Conservation (phyloP, 176 grass and related monocot genomes). For the Oryza rufipogon region DNA sequence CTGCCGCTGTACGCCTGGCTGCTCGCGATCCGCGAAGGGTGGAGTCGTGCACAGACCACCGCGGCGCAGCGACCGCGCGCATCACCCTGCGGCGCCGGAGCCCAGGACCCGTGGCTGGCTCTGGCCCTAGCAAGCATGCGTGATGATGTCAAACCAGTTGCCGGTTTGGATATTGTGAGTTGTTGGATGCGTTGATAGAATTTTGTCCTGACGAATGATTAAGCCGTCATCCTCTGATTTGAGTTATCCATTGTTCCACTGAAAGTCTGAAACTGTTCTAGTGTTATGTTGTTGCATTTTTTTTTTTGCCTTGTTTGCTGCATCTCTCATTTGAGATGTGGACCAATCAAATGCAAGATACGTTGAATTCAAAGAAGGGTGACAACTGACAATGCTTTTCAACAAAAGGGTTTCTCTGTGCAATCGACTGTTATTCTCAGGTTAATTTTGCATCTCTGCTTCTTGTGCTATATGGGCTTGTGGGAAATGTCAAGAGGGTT, state of each 20-base stretch:
- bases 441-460: conserved; percentile 40
- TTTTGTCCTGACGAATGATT: background rate
- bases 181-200: no score
- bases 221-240: background rate
- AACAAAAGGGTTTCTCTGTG: conserved; percentile 86
- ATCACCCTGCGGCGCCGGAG: no score
- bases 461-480: background rate
- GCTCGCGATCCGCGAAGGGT: no score
- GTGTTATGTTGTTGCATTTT: conserved; percentile 28
- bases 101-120: no score
- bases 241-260: conserved; percentile 11
- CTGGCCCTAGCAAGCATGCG: no score
- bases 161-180: no score
- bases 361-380: conserved; percentile 93
- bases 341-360: conserved; percentile 99
- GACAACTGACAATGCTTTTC: conserved; percentile 71
- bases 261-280: conserved; percentile 1
- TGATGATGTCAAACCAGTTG: no score
- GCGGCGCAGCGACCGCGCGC: no score
- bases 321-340: conserved; percentile 99
- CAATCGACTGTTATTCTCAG: conserved; percentile 92
- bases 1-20: no score
- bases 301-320: conserved; percentile 2
- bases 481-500: background rate
- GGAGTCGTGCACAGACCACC: no score